Percentiles rank a stretch among this genome's conserved stretches.
These are phyloP conservation scores for Rhodotorula sp. DNA, from an alignment of 1,284 basidiomycete species.

Conservation along the genomic window DNA sequence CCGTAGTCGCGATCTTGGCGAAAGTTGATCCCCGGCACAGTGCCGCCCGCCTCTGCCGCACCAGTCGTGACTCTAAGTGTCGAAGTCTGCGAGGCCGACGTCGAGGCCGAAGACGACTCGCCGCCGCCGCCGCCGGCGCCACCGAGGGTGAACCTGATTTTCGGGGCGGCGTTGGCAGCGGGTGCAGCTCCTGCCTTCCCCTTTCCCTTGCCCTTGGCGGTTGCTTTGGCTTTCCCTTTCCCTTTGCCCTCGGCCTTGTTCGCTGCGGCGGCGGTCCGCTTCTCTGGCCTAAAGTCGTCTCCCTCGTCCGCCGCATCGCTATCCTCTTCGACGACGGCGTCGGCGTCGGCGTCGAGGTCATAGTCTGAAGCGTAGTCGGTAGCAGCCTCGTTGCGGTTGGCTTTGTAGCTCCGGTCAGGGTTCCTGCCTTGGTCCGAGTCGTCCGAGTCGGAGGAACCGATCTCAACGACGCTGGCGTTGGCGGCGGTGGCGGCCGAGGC, in stretches of 20 bases:
- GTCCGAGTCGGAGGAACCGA: slow-evolving; percentile 24
- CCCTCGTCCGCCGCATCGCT: slow-evolving; percentile 1
- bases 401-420: slow-evolving; percentile 10
- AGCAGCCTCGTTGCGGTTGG: slow-evolving; percentile 2
- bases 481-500: slow-evolving; percentile 11
- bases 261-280: neutral
- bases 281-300: slow-evolving; percentile 29
- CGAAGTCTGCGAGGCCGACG: slow-evolving; percentile 6
- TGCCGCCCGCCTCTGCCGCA: slow-evolving; percentile 4
- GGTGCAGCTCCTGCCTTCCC: neutral
- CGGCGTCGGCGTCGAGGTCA: slow-evolving; percentile 25
- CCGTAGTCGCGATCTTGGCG: slow-evolving; percentile 62
- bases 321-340: neutral
- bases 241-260: slow-evolving; percentile 8
- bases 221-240: neutral
- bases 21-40: slow-evolving; percentile 27
- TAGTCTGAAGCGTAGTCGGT: slow-evolving; percentile 13
- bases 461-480: slow-evolving; percentile 7
- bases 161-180: neutral
- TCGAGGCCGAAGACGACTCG: neutral
- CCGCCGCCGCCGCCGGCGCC: slow-evolving; percentile 3
- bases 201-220: slow-evolving; percentile 11
- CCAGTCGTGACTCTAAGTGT: slow-evolving; percentile 7
- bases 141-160: slow-evolving; percentile 23
- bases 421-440: slow-evolving; percentile 22